Percentiles rank a stretch among this genome's conserved stretches.
Evolutionary conservation across 192 early-diverging fungal species (phyloP).

Genomic region (Coemansia erecta): DNA sequence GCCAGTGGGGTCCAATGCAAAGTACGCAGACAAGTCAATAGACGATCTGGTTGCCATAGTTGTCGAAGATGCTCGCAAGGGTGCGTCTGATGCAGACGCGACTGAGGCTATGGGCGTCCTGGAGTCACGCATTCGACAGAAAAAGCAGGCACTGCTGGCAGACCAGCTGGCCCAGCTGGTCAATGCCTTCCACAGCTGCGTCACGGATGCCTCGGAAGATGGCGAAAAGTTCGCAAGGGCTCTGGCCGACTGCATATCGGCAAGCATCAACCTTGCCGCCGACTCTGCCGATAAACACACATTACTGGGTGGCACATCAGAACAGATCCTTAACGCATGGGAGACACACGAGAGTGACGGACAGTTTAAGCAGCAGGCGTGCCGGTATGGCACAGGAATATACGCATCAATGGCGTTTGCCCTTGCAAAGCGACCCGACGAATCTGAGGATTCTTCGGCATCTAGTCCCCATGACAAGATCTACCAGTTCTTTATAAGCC

Average conservation of each 20-base stretch:
- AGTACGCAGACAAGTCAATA: constrained; percentile 2
- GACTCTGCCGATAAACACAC: not conserved
- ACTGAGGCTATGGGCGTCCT: no score
- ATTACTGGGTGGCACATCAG: not conserved
- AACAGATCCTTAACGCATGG: constrained; percentile 11
- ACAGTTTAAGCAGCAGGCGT: constrained; percentile 28
- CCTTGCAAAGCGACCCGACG: constrained; percentile 5
- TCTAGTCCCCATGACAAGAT: not conserved
- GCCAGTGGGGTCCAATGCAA: no score
- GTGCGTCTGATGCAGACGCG: not conserved
- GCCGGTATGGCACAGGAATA: constrained; percentile 20
- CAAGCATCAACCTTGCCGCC: not conserved
- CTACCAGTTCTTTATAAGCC: constrained; percentile 19
- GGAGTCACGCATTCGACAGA: no score
- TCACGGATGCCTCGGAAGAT: no score
- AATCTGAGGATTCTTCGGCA: not conserved
- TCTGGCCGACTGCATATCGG: not conserved
- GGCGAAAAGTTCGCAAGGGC: not conserved
- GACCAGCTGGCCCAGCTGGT: no score
- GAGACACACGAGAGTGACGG: constrained; percentile 9
- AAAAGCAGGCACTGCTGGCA: no score
- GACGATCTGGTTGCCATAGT: not conserved
- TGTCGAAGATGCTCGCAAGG: not conserved
- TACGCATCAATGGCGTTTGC: constrained; percentile 26
- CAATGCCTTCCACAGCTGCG: no score